Conservation (phyloP, 2,329 filamentous ascomycete genomes). For the Penicillium fuscoglaucum region DNA sequence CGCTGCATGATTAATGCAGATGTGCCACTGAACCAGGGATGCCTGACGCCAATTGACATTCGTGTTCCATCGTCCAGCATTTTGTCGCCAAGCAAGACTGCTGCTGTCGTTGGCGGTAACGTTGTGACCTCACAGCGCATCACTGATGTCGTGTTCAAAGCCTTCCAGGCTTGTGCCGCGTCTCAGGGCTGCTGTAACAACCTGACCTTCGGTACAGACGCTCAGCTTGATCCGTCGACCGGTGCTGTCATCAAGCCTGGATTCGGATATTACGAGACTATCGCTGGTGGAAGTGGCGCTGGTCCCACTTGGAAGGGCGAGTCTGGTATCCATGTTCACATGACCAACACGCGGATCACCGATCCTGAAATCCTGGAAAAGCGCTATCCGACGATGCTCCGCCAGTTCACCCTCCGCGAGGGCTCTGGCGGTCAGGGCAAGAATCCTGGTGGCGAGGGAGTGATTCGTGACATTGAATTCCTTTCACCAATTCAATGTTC, state of each 20-base stretch:
- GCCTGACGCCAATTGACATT: constrained; percentile 73
- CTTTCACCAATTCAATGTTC: constrained; percentile 76
- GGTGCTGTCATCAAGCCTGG: constrained; percentile 61
- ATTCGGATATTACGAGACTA: constrained; percentile 87
- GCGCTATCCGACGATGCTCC: constrained; percentile 72
- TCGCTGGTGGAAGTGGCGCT: constrained; percentile 76
- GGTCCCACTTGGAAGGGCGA: constrained; percentile 75
- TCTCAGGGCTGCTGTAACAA: constrained; percentile 82
- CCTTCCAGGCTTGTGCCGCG: constrained; percentile 76
- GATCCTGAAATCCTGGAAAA: constrained; percentile 81
- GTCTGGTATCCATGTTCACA: constrained; percentile 76
- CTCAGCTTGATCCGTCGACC: constrained; percentile 61
- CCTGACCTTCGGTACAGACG: constrained; percentile 74
- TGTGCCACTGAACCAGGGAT: constrained; percentile 85
- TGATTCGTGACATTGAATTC: constrained; percentile 81
- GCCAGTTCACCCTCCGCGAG: constrained; percentile 67
- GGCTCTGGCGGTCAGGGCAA: constrained; percentile 67
- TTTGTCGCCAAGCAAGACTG: constrained; percentile 71
- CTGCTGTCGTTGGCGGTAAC: constrained; percentile 81
- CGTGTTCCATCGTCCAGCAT: constrained; percentile 68
- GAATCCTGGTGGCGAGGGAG: constrained; percentile 72
- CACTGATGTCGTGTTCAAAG: constrained; percentile 78
- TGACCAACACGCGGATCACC: constrained; percentile 86
- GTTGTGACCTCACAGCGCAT: constrained; percentile 77
- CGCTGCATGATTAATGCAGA: constrained; percentile 77